phyloP scores from a whole-genome alignment of 2,329 filamentous ascomycete genomes.

The Colletotrichum sp. region DNA sequence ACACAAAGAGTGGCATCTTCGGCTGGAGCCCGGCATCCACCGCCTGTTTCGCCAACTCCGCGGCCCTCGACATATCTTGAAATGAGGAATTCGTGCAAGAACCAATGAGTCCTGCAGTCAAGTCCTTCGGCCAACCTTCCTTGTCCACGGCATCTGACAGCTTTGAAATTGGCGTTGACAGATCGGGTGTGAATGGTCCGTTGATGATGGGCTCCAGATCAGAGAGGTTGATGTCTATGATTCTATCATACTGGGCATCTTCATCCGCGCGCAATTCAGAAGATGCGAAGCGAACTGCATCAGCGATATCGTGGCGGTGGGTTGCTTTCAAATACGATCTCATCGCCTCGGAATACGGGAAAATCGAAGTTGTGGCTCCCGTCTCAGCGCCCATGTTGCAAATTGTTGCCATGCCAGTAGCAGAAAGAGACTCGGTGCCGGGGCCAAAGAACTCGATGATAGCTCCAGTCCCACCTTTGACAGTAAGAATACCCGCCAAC shows the following conservation, averaged over 20 bases:
- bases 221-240: constrained; percentile 77
- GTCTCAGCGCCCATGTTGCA: constrained; percentile 56
- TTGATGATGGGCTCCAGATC: constrained; percentile 81
- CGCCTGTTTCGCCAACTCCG: constrained; percentile 75
- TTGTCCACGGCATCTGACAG: constrained; percentile 76
- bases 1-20: constrained; percentile 77
- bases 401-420: constrained; percentile 78
- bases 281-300: constrained; percentile 68
- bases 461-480: constrained; percentile 79
- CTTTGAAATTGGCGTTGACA: constrained; percentile 79
- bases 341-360: constrained; percentile 83
- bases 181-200: constrained; percentile 79
- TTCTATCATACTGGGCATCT: constrained; percentile 70
- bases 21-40: constrained; percentile 76
- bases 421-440: constrained; percentile 71
- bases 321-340: constrained; percentile 77
- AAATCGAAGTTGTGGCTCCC: constrained; percentile 73
- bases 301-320: constrained; percentile 73
- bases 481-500: constrained; percentile 78
- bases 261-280: not conserved
- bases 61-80: constrained; percentile 75
- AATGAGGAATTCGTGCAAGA: constrained; percentile 73
- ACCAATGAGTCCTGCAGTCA: constrained; percentile 79
- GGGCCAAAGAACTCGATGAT: constrained; percentile 68
- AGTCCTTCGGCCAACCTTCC: constrained; percentile 77